These are phyloP conservation scores for Hydrangea macrophylla DNA, from an alignment of 148 eudicot genomes.

Conservation along the genomic window DNA sequence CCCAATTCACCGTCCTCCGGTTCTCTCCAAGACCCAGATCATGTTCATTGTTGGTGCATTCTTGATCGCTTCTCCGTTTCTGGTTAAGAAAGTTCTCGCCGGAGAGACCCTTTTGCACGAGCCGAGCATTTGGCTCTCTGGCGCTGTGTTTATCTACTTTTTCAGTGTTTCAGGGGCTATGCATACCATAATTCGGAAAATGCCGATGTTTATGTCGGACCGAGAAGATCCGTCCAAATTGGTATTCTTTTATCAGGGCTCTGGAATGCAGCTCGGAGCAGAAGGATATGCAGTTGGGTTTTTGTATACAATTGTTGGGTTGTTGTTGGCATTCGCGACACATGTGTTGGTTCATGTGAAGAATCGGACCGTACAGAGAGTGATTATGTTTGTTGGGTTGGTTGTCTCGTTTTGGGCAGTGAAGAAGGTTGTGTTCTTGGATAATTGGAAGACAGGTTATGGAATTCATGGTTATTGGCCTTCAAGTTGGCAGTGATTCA, in stretches of 20 bases:
- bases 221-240: constrained; percentile 63
- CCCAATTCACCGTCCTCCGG: constrained; percentile 52
- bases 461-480: constrained; percentile 91
- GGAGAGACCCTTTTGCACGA: constrained; percentile 76
- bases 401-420: constrained; percentile 87
- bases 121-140: constrained; percentile 52
- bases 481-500: constrained; percentile 59
- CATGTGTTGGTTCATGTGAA: constrained; percentile 63
- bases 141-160: constrained; percentile 72
- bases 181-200: constrained; percentile 79
- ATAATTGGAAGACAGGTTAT: constrained; percentile 99
- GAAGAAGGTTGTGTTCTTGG: constrained; percentile 66
- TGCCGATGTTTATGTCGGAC: constrained; percentile 81
- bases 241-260: constrained; percentile 80
- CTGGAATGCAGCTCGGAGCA: constrained; percentile 94
- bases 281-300: constrained; percentile 87
- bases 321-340: constrained; percentile 64
- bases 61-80: constrained; percentile 46
- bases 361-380: constrained; percentile 56
- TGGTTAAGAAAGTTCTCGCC: constrained; percentile 40
- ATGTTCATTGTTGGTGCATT: constrained; percentile 20
- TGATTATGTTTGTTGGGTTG: constrained; percentile 53
- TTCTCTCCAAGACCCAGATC: constrained; percentile 49
- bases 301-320: constrained; percentile 78
- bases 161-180: constrained; percentile 93